These are phyloP conservation scores for Pseudogymnoascus sp. DNA, from an alignment of 2,329 filamentous ascomycete species.

Conservation along the genomic window DNA sequence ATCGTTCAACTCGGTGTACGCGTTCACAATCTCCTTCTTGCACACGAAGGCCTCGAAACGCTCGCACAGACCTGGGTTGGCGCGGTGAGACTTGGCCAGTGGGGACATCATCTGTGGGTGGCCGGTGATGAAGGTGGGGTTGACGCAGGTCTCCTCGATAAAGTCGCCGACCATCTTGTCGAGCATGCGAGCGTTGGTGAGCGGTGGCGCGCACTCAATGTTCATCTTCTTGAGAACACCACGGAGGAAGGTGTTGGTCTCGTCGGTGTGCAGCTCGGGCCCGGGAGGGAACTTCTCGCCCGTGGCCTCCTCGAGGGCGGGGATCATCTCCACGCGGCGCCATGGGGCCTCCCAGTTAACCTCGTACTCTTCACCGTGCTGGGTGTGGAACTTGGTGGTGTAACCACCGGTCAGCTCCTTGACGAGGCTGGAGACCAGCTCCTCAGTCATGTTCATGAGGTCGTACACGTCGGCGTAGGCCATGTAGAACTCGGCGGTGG, in stretches of 20 bases:
- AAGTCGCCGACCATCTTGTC: conserved; percentile 92
- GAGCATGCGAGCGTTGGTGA: conserved; percentile 92
- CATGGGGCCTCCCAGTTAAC: conserved; percentile 97
- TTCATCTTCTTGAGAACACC: conserved; percentile 79
- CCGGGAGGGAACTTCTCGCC: conserved; percentile 91
- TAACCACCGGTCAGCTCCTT: conserved; percentile 82
- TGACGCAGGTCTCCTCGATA: conserved; percentile 88
- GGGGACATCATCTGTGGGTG: conserved; percentile 89
- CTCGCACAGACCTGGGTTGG: conserved; percentile 77
- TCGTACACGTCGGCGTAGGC: conserved; percentile 90
- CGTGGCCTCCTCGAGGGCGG: conserved; percentile 76
- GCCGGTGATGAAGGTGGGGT: conserved; percentile 86
- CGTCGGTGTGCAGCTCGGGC: conserved; percentile 77
- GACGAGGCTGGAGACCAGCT: conserved; percentile 82
- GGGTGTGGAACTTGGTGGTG: conserved; percentile 77
- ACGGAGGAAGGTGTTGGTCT: conserved; percentile 84
- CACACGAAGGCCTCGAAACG: conserved; percentile 96
- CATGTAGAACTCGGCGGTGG: conserved; percentile 94
- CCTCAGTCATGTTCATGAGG: conserved; percentile 83
- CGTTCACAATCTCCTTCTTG: conserved; percentile 95
- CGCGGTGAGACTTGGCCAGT: conserved; percentile 88
- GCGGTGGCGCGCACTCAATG: conserved; percentile 79
- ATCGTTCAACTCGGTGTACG: conserved; percentile 94
- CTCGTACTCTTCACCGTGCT: conserved; percentile 75
- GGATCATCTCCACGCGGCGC: conserved; percentile 93